Evolutionary conservation across 2,329 filamentous ascomycete genomes (phyloP), one percentile per base, ranked within the genome.

Genomic region (Xylaria arbuscula): DNA sequence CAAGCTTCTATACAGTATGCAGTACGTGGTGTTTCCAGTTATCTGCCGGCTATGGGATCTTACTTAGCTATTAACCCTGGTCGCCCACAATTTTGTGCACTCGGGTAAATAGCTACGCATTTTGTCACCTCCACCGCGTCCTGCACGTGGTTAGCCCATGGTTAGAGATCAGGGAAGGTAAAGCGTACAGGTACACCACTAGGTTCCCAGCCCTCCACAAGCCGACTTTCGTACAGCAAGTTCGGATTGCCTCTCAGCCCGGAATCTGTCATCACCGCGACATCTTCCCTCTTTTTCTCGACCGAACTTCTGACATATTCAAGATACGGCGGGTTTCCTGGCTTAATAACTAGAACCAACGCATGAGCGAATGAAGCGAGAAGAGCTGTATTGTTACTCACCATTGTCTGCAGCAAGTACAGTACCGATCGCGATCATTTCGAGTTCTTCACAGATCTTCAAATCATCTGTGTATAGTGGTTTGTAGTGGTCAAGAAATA

Each of bases 401-500:
- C 77, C 83, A 75, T 93, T 93, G 75, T 93, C 90, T 1, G 90
- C 91, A 0, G 86, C 89, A 22, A 92, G 80, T 0, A 92, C 85
- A 0, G 86, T 86, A 0, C 92, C 92, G 0, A 85, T 83, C 0
- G 82, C 83, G 2, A 96, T 83, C 42, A 95, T 77, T 0, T 85
- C 86, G 5, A 94, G 81, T 47, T 91, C 85, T 80, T 96, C 93
- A 76, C 90, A 93, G 0, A 94, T 84, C 80, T 93, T 93, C 69
- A 95, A 79, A 74, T 96, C 93, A 0, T 87, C 85, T 0, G 87
- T 88, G 77, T 95, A 96, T 0, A 89, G 87, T 0, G 91, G 90
- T 79, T 95, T 94, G 80, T 91, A 90, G 78, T 96, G 93, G 75
- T 96, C 93, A 42, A 96, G 81, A 78, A 96, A 95, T 78, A 94